Evolutionary conservation across 2,329 filamentous ascomycete genomes (phyloP).

Genomic region (Pseudocercospora pini-densiflorae): DNA sequence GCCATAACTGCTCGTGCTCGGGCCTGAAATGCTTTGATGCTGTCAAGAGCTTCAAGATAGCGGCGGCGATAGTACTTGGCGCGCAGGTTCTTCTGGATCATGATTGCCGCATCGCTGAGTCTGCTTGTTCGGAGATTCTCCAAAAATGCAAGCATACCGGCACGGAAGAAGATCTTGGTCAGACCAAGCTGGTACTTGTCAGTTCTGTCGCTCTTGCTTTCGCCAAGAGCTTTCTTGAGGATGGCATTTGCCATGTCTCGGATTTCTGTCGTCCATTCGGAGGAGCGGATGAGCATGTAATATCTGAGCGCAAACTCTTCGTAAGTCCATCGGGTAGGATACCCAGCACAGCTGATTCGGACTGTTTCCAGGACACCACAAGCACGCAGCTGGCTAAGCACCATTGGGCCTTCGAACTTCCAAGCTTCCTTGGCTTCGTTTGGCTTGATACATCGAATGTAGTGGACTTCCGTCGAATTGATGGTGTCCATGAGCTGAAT

Average conservation of each 20-base stretch:
- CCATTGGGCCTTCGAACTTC: slow-evolving; percentile 99
- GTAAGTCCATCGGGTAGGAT: slow-evolving; percentile 97
- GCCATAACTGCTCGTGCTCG: slow-evolving; percentile 77
- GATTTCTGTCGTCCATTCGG: slow-evolving; percentile 91
- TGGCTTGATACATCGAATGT: slow-evolving; percentile 98
- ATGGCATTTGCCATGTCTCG: slow-evolving; percentile 93
- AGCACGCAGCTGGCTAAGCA: slow-evolving; percentile 92
- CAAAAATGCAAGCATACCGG: slow-evolving; percentile 97
- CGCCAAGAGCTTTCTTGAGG: slow-evolving; percentile 78
- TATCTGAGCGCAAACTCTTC: slow-evolving; percentile 97
- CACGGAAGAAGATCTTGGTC: slow-evolving; percentile 99
- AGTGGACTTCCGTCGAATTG: slow-evolving; percentile 97
- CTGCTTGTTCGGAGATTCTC: slow-evolving; percentile 91
- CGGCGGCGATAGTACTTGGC: slow-evolving; percentile 94
- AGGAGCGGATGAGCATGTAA: slow-evolving; percentile 94
- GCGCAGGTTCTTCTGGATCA: slow-evolving; percentile 98
- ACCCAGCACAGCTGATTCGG: slow-evolving; percentile 94
- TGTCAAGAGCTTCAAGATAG: slow-evolving; percentile 83
- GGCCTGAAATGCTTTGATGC: slow-evolving; percentile 81
- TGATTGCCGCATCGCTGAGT: slow-evolving; percentile 89
- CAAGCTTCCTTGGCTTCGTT: slow-evolving; percentile 96
- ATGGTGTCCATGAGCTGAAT: slow-evolving; percentile 99
- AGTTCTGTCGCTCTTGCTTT: slow-evolving; percentile 65
- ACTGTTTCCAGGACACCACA: slow-evolving; percentile 99
- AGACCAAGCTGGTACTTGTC: slow-evolving; percentile 98